Base-by-base conservation (phyloP, 2,329 filamentous ascomycete genomes). In the Cytospora mali region DNA sequence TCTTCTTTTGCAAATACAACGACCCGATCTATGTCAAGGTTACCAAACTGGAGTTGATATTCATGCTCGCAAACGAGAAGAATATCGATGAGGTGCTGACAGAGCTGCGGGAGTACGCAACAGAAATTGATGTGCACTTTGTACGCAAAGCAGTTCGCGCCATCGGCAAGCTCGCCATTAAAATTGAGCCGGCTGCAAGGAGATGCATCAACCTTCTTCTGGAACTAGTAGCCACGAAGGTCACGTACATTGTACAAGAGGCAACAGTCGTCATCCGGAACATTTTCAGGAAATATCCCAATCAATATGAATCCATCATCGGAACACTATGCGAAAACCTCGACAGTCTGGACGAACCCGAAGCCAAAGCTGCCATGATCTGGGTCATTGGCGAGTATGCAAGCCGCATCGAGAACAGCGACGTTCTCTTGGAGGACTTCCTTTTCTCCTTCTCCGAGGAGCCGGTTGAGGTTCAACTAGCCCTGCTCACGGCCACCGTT, bases 1-100 rank as follows among this genome's bases (percentile, higher is more conserved):
- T 99, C 33, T 99, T 99, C 79, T 99, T 99, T 78, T 99, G 95
- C 87, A 99, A 99, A 82, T 99, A 99, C 78, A 99, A 99, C 75
- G 95, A 99, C 73, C 95, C 95, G 0, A 99, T 99, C 67, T 99
- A 98, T 75, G 95, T 99, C 78, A 99, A 99, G 77, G 95, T 99
- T 57, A 99, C 95, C 18, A 99, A 99, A 77, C 84, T 99, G 55
- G 95, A 99, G 77, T 85, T 99, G 69, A 98, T 99, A 68, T 99
- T 99, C 77, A 99, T 98, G 95, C 84, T 99, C 64, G 95, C 95
- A 9, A 97, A 87, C 35, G 93, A 97, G 76, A 90, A 89, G 71
- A 99, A 99, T 74, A 99, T 99, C 69, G 89, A 92, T 55, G 92
- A 98, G 73, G 95, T 99, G 1, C 78, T 99, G 68, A 96, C 93